A percentile compares a stretch with the other conserved stretches of the same genome.
Evolutionary conservation across 768 basidiomycete species (phyloP).

Genomic region (Suillus decipiens): DNA sequence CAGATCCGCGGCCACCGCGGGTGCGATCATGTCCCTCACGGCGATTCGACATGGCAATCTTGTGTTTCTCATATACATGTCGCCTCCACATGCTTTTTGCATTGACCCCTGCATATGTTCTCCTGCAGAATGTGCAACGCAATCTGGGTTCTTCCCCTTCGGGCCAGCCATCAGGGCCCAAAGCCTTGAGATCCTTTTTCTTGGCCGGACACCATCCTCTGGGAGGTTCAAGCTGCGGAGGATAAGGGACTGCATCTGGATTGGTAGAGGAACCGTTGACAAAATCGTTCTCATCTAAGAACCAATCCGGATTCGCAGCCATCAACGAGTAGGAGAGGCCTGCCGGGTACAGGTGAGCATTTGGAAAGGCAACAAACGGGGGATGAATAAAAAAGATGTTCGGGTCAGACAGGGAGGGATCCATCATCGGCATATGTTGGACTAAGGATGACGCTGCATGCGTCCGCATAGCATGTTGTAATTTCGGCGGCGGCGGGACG

Average conservation of each 20-base stretch:
- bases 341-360: conserved; percentile 58
- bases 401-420: conserved; percentile 68
- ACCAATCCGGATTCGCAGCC: conserved; percentile 81
- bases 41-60: conserved; percentile 86
- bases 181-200: conserved; percentile 74
- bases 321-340: conserved; percentile 71
- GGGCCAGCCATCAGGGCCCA: conserved; percentile 70
- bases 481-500: conserved; percentile 27
- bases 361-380: conserved; percentile 69
- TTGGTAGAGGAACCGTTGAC: conserved; percentile 45
- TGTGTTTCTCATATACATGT: conserved; percentile 88
- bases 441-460: conserved; percentile 34
- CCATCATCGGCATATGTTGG: conserved; percentile 56
- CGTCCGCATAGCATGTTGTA: conserved; percentile 29
- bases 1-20: conserved; percentile 58
- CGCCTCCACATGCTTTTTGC: conserved; percentile 92
- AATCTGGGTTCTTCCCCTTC: conserved; percentile 80
- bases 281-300: conserved; percentile 71
- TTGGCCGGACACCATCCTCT: conserved; percentile 87
- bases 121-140: conserved; percentile 81
- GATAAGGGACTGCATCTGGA: conserved; percentile 64
- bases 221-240: conserved; percentile 77
- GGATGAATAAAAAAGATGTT: conserved; percentile 71
- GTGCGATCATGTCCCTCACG: conserved; percentile 68
- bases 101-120: conserved; percentile 84